Percentiles rank a stretch among this genome's conserved stretches.
Evolutionary conservation across 495 filamentous ascomycete species (phyloP).

Genomic region (Lophiostoma macrostomum): DNA sequence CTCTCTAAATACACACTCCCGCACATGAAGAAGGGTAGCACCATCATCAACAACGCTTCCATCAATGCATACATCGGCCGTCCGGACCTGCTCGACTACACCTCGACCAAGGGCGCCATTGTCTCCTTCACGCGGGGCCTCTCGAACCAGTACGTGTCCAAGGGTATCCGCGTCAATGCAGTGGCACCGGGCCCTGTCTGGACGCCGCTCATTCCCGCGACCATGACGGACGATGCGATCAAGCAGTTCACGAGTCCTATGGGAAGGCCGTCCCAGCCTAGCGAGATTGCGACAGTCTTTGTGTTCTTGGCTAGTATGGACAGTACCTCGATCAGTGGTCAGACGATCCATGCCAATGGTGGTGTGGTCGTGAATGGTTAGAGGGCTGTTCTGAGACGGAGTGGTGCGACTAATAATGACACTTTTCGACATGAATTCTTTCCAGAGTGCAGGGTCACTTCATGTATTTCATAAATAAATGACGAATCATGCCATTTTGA

Average conservation of each 20-base stretch:
- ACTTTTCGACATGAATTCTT: no score
- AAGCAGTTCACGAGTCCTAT: slow-evolving; percentile 76
- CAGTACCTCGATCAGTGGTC: slow-evolving; percentile 43
- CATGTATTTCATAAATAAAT: no score
- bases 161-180: slow-evolving; percentile 78
- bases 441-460: no score
- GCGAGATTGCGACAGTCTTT: slow-evolving; percentile 77
- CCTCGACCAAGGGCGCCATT: slow-evolving; percentile 78
- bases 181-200: slow-evolving; percentile 81
- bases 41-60: slow-evolving; percentile 80
- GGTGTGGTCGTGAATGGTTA: slow-evolving; percentile 33
- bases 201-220: slow-evolving; percentile 79
- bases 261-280: slow-evolving; percentile 73
- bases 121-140: slow-evolving; percentile 76
- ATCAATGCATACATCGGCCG: slow-evolving; percentile 82
- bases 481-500: no score
- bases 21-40: slow-evolving; percentile 71
- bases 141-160: slow-evolving; percentile 67
- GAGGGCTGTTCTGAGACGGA: no score
- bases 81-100: slow-evolving; percentile 82
- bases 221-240: slow-evolving; percentile 68
- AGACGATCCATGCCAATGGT: slow-evolving; percentile 34
- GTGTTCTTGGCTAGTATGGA: slow-evolving; percentile 80
- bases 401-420: no score
- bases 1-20: slow-evolving; percentile 73